Conservation (phyloP, 345 rosid species). For the Durio zibethinus region DNA sequence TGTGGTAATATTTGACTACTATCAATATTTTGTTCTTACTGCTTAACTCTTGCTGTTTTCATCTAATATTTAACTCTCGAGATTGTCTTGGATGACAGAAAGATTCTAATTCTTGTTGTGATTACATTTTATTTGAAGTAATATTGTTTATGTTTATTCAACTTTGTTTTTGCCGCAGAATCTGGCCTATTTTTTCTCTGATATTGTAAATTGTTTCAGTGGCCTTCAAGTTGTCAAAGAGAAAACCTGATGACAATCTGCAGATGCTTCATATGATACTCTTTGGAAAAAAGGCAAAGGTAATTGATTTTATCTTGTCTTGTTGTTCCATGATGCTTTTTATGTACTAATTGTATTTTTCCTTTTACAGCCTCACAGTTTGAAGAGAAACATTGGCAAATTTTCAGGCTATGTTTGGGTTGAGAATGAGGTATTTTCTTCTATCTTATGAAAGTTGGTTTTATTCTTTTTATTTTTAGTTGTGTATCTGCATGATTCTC, state of each 20-base stretch:
- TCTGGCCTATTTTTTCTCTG: slow-evolving; percentile 22
- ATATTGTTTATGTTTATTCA: slow-evolving; percentile 1
- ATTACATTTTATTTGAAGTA: not conserved
- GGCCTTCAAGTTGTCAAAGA: slow-evolving; percentile 93
- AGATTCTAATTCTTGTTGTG: not conserved
- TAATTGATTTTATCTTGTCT: slow-evolving; percentile 12
- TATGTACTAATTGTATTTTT: not conserved
- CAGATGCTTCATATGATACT: slow-evolving; percentile 71
- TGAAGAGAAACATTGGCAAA: slow-evolving; percentile 83
- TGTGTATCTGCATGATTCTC: slow-evolving; percentile 9
- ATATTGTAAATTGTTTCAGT: slow-evolving; percentile 54
- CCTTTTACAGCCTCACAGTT: slow-evolving; percentile 54
- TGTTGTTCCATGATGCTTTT: slow-evolving; percentile 11
- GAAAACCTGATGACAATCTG: slow-evolving; percentile 86
- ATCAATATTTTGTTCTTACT: not conserved
- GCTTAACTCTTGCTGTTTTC: not conserved
- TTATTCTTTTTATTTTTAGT: not conserved
- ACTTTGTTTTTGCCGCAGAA: slow-evolving; percentile 13
- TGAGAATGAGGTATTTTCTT: slow-evolving; percentile 64
- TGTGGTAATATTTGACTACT: not conserved
- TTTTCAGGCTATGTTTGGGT: slow-evolving; percentile 93
- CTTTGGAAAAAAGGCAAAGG: slow-evolving; percentile 98
- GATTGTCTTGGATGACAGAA: not conserved
- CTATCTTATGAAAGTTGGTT: not conserved
- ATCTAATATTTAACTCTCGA: not conserved